Evolutionary conservation across 1,284 basidiomycete species (phyloP).

Genomic region (Polyporus tsugae): DNA sequence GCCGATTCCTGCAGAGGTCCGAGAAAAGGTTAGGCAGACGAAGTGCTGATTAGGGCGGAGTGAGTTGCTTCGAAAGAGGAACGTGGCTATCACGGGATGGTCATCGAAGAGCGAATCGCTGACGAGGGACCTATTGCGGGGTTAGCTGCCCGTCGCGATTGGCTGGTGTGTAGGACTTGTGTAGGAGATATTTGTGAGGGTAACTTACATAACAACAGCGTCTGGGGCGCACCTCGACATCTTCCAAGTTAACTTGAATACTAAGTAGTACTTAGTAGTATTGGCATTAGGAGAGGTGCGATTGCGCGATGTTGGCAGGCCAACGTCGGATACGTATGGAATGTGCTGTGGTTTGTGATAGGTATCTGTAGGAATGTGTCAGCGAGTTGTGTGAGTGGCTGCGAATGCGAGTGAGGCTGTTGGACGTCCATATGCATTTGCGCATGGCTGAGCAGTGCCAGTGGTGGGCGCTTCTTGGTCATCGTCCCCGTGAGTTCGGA

Average conservation of each 20-base stretch:
- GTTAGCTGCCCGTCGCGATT: neutral
- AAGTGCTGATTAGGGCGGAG: constrained; percentile 43
- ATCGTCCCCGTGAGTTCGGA: neutral
- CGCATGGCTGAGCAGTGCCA: too few species aligned
- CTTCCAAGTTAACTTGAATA: too few species aligned
- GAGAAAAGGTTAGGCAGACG: constrained; percentile 48
- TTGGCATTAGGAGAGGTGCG: neutral
- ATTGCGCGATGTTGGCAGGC: neutral
- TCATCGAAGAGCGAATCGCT: neutral
- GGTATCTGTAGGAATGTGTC: neutral
- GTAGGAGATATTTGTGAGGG: neutral
- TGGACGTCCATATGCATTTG: neutral
- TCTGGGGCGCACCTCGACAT: constrained; percentile 46
- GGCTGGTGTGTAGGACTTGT: neutral
- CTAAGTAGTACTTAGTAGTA: neutral
- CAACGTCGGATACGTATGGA: neutral
- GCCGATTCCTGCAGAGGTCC: too few species aligned
- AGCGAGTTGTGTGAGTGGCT: neutral
- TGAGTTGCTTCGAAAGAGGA: neutral
- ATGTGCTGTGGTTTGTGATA: neutral
- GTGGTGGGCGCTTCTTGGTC: constrained; percentile 21
- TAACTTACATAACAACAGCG: neutral
- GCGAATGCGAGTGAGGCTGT: neutral
- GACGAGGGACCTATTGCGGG: neutral
- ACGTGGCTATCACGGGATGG: neutral